Evolutionary conservation across 441 rosid species (phyloP), one percentile per base, ranked within the genome.

Genomic region (Erysimum cheiri): DNA sequence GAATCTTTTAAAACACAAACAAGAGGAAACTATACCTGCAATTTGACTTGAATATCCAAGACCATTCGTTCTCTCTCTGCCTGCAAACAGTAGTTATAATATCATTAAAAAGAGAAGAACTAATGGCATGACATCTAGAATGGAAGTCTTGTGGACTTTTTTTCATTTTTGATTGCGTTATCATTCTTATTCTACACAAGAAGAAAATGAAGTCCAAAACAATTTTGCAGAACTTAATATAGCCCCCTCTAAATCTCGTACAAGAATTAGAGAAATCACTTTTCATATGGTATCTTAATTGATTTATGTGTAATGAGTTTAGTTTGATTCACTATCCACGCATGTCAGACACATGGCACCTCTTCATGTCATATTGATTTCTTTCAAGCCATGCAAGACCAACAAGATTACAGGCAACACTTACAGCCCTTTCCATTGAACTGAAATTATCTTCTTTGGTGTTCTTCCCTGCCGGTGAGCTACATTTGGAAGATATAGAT

Each of bases 61-160:
- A 96, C 99, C 99, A 96, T 96, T 60, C 87, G 97, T 1, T 91
- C 98, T 74, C 97, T 88, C 84, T 93, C 99, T 49, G 97, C 97
- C 99, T 93, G 83, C 57, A 72, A 77, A 72, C 46, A 52, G 73
- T 57, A 64, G 32, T 74, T 47, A 60, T 13, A 43, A 65, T 64
- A 52, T 50, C 28, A 65, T 52, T 64, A 28, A 13, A 49, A 59
- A 12, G 56, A 57, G 53, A 40, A 63, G 33, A 61, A 40, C 44
- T 31, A 24, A 62, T 24, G 11, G 71, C 59, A 58, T 24, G 52
- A 13, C 61, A 69, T 40, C 14, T 64, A 40, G 40, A 50, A 32
- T 8, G 22, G 48, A 75, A 47, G 53, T 63, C 41, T 32, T 48
- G 40, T 56, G 60, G 64, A 36, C 9, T 44, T 15, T 35, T 33